A percentile compares a stretch with the other conserved stretches of the same genome.
phyloP scores from a whole-genome alignment of 208 protist genomes.

The Wallacemonas sp. region DNA sequence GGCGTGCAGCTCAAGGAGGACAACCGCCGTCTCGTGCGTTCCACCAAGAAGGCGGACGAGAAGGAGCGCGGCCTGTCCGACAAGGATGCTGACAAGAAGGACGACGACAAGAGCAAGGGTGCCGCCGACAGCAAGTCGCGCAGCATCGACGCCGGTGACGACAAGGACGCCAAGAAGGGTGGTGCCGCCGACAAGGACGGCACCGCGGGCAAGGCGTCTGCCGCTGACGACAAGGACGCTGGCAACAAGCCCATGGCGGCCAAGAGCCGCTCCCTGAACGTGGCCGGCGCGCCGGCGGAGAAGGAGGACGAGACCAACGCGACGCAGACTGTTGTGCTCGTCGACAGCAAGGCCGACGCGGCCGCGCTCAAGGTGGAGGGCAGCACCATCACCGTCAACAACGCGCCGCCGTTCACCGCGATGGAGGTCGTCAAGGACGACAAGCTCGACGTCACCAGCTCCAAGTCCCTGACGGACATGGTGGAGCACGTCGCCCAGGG shows the following conservation, averaged over 20 bases:
- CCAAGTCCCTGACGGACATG: slow-evolving; percentile 14
- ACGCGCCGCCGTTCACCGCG: not conserved
- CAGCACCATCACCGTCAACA: slow-evolving; percentile 4
- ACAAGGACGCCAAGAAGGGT: slow-evolving; percentile 4
- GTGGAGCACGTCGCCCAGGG: slow-evolving; percentile 27
- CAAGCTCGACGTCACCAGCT: not conserved
- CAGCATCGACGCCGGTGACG: not conserved
- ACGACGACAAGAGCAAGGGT: slow-evolving; percentile 16
- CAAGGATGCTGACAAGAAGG: slow-evolving; percentile 16
- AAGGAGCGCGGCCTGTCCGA: slow-evolving; percentile 16
- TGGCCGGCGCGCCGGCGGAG: slow-evolving; percentile 15
- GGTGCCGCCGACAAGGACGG: slow-evolving; percentile 1
- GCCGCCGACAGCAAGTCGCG: slow-evolving; percentile 8
- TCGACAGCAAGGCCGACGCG: not conserved
- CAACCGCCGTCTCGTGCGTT: not conserved
- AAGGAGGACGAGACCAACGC: slow-evolving; percentile 25
- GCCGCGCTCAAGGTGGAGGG: slow-evolving; percentile 10
- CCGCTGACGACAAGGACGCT: slow-evolving; percentile 1
- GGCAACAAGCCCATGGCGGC: slow-evolving; percentile 9
- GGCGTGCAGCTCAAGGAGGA: slow-evolving; percentile 6
- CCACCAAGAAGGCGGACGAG: slow-evolving; percentile 22
- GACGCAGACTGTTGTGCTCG: slow-evolving; percentile 21
- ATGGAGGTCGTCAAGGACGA: slow-evolving; percentile 14
- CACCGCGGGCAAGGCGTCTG: not conserved
- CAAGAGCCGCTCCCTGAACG: slow-evolving; percentile 33